Evolutionary conservation across 1,284 basidiomycete species (phyloP), one percentile per base, ranked within the genome.

Genomic region (Butyriboletus appendiculatus): DNA sequence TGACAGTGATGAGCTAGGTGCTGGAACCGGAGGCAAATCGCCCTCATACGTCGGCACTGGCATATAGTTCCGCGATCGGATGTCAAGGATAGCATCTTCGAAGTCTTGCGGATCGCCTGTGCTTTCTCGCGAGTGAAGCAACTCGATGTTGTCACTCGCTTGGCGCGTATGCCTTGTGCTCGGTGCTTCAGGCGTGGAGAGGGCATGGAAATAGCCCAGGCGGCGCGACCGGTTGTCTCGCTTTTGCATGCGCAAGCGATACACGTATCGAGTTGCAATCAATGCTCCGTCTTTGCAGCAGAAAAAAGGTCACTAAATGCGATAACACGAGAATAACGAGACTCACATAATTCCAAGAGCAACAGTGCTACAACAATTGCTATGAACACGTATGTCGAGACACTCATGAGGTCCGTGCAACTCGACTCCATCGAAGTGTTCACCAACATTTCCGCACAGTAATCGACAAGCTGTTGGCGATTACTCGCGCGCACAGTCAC

Each of bases 251-350:
- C 77, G 74, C 18, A 88, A 67, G 59, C 80, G 81, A 59, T 80
- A 78, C 40, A 81, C 68, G 62, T 87, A 88, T 15, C 85, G 80
- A 16, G 82, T 79, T 10, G 80, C 79, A 43, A 86, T 76, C 50
- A 88, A 63, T 10, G 75, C 75, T 38, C 79, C 80, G 59, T 86
- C 85, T 88, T 55, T 10, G 22, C 24, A 32, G 35, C 5, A 24
- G 34, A n/a, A 28, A 18, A 24, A 35, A 7, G 5, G 45, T 45
- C 35, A 57, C 46, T 28, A 40, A 48, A 39, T 48, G 30, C n/a
- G 42, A 34, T 22, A 22, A 15, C 42, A 43, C 7, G 12, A 28
- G 34, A n/a, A 38, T 40, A 26, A 6, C 8, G 20, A 48, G 15
- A 74, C 82, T 59, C 60, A 84, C 83, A 85, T 14, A 82, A 55